These are phyloP conservation scores for Erodium texanum DNA, from an alignment of 441 rosid genomes.

Conservation along the genomic window DNA sequence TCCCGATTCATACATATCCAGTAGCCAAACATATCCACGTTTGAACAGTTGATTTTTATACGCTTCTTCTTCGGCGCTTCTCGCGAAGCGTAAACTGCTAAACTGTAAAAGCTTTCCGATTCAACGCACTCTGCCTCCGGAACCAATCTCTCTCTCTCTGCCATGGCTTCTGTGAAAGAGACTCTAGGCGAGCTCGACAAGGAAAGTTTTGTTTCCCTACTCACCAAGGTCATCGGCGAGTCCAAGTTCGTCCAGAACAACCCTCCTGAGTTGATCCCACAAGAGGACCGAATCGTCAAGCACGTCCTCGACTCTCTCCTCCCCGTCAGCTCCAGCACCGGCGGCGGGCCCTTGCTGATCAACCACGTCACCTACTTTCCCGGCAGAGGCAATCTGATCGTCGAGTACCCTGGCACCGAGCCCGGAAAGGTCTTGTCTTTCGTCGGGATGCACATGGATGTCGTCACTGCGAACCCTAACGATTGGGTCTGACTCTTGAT, in stretches of 20 bases:
- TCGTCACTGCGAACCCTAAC: slow-evolving; percentile 85
- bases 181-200: slow-evolving; percentile 51
- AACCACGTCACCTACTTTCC: slow-evolving; percentile 62
- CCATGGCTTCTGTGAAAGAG: slow-evolving; percentile 23
- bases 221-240: slow-evolving; percentile 71
- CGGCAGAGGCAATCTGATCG: slow-evolving; percentile 79
- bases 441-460: slow-evolving; percentile 99
- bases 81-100: too few relatives aligned
- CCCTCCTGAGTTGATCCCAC: slow-evolving; percentile 86
- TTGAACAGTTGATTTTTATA: too few relatives aligned
- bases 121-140: not conserved
- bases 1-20: too few relatives aligned
- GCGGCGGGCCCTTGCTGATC: slow-evolving; percentile 74
- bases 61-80: too few relatives aligned
- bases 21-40: too few relatives aligned
- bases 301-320: slow-evolving; percentile 66
- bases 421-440: slow-evolving; percentile 81
- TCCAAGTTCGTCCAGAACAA: slow-evolving; percentile 75
- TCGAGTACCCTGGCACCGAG: slow-evolving; percentile 82
- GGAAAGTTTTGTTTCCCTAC: slow-evolving; percentile 56
- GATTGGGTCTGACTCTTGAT: slow-evolving; percentile 51
- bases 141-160: too few relatives aligned
- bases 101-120: too few relatives aligned
- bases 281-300: slow-evolving; percentile 70
- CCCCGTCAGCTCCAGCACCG: slow-evolving; percentile 64